phyloP scores from a whole-genome alignment of 176 grass and related monocot genomes.

The Pontederia crassipes region DNA sequence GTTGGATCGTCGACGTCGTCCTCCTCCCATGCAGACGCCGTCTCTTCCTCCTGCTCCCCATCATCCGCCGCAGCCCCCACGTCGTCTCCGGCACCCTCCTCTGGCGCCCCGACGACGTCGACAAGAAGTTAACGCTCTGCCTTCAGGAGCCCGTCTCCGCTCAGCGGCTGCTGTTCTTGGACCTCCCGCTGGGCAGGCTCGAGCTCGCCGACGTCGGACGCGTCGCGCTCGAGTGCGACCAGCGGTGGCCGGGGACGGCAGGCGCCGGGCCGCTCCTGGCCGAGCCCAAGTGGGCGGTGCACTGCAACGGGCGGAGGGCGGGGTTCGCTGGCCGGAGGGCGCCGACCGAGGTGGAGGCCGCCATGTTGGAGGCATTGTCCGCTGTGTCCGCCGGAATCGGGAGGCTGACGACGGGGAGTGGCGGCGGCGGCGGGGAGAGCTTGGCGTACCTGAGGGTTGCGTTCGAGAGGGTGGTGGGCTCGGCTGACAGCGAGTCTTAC shows the following conservation, averaged over 20 bases:
- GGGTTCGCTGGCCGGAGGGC: slow-evolving; percentile 30
- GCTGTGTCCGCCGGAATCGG: slow-evolving; percentile 37
- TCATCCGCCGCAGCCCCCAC: neutral
- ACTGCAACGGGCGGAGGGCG: slow-evolving; percentile 32
- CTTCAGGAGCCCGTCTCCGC: slow-evolving; percentile 23
- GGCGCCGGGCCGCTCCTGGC: slow-evolving; percentile 18
- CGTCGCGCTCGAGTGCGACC: slow-evolving; percentile 36
- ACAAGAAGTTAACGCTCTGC: slow-evolving; percentile 37
- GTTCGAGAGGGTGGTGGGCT: slow-evolving; percentile 44
- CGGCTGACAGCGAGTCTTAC: slow-evolving; percentile 39
- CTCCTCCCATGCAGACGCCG: slow-evolving; percentile 21
- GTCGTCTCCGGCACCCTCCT: slow-evolving; percentile 42
- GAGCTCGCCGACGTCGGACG: slow-evolving; percentile 28
- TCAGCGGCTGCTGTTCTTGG: slow-evolving; percentile 28
- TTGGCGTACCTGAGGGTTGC: slow-evolving; percentile 30
- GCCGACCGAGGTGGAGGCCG: slow-evolving; percentile 35
- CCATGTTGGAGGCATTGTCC: slow-evolving; percentile 26
- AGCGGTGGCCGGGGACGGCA: slow-evolving; percentile 3
- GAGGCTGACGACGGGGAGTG: slow-evolving; percentile 5
- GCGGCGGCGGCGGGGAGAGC: slow-evolving; percentile 16
- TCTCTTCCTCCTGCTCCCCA: neutral
- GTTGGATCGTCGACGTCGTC: slow-evolving; percentile 23
- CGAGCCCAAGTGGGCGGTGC: slow-evolving; percentile 34
- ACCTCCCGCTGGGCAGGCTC: slow-evolving; percentile 25
- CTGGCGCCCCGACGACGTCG: slow-evolving; percentile 25